Percentiles rank a stretch among this genome's conserved stretches.
Conservation (phyloP, 345 rosid species). For the Streptanthus diversifolius region DNA sequence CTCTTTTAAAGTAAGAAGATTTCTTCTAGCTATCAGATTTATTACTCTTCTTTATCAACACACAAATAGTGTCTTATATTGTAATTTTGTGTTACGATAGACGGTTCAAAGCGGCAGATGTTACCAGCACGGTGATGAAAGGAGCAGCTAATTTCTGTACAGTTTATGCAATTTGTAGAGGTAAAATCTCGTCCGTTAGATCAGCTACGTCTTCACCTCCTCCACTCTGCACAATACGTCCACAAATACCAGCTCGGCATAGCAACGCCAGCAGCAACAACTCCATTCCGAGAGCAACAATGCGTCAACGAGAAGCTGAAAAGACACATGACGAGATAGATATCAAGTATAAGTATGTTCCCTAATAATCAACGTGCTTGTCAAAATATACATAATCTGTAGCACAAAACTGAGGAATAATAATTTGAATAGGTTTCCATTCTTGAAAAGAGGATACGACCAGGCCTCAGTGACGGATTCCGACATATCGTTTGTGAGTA, state of each 20-base stretch:
- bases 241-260: conserved; percentile 7
- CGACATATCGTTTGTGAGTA: conserved; percentile 41
- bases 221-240: conserved; percentile 16
- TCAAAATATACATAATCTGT: neutral
- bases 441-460: conserved; percentile 18
- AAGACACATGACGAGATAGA: conserved; percentile 19
- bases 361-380: neutral
- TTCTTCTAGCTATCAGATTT: neutral
- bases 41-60: neutral
- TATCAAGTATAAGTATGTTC: conserved; percentile 9
- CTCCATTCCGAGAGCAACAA: neutral
- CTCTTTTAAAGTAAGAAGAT: conserved; percentile 52
- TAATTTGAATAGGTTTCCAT: conserved; percentile 2
- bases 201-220: conserved; percentile 49
- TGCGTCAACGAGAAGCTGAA: neutral
- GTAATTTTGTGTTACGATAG: conserved; percentile 27
- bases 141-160: conserved; percentile 67
- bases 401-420: neutral
- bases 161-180: conserved; percentile 67
- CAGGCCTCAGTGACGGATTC: conserved; percentile 29
- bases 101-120: conserved; percentile 57
- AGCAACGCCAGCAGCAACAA: conserved; percentile 12
- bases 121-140: conserved; percentile 55
- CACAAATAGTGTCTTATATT: neutral
- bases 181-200: conserved; percentile 53